These are phyloP conservation scores for Stylonectria norvegica DNA, from an alignment of 2,329 filamentous ascomycete genomes.

Conservation along the genomic window DNA sequence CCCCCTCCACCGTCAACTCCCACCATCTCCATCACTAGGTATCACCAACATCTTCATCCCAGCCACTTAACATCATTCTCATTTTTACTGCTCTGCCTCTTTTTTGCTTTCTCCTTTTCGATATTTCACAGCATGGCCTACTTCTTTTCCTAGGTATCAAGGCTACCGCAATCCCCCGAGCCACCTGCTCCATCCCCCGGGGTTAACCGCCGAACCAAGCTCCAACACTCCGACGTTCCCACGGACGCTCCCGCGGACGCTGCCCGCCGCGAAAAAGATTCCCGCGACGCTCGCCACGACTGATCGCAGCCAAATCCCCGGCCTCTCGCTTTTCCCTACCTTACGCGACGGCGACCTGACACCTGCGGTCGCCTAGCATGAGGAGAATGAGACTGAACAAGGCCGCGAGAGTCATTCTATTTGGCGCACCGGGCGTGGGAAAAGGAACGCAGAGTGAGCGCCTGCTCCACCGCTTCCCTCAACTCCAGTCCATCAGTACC, in stretches of 20 bases:
- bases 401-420: conserved; percentile 88
- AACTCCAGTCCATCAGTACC: conserved; percentile 87
- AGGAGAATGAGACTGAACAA: conserved; percentile 66
- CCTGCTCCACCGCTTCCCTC: conserved; percentile 79
- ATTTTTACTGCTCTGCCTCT: not conserved
- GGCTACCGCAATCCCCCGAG: conserved; percentile 1
- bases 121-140: conserved; percentile 2
- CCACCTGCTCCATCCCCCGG: not conserved
- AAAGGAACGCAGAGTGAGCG: conserved; percentile 96
- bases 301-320: not conserved
- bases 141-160: conserved; percentile 5
- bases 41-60: too few species aligned
- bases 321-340: not conserved
- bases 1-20: too few species aligned
- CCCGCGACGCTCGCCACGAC: not conserved
- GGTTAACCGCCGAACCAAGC: not conserved
- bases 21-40: too few species aligned
- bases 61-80: too few species aligned
- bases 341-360: conserved; percentile 15
- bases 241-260: too few species aligned
- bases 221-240: conserved; percentile 1
- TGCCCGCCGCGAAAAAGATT: conserved; percentile 1
- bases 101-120: not conserved
- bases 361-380: conserved; percentile 25
- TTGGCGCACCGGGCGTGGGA: conserved; percentile 93